A percentile compares a stretch with the other conserved stretches of the same genome.
phyloP scores from a whole-genome alignment of 345 rosid species.

The Corymbia maculata region DNA sequence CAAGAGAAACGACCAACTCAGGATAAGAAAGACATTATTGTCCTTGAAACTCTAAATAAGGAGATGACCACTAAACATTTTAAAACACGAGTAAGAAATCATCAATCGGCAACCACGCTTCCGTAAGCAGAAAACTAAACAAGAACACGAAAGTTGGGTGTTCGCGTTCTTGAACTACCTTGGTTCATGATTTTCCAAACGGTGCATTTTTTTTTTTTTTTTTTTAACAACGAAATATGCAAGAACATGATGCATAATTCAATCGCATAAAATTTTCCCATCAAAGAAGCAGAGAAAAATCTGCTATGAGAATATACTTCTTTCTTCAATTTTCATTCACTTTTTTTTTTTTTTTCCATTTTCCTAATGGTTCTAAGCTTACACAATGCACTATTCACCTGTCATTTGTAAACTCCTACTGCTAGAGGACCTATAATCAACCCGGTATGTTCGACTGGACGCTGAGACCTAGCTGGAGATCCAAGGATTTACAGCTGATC shows the following conservation, averaged over 20 bases:
- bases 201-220: not conserved
- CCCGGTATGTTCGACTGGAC: constrained; percentile 16
- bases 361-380: not conserved
- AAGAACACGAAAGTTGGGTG: not conserved
- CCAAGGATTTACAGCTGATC: constrained; percentile 38
- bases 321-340: not conserved
- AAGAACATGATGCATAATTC: not conserved
- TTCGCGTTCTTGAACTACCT: not conserved
- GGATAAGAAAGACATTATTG: not conserved
- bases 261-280: not conserved
- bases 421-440: constrained; percentile 9
- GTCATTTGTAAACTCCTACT: not conserved
- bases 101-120: not conserved
- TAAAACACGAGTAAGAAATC: not conserved
- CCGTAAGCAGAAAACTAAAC: not conserved
- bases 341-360: not conserved
- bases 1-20: not conserved
- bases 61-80: not conserved
- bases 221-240: not conserved
- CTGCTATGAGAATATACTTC: not conserved
- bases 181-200: not conserved
- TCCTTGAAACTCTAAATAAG: not conserved
- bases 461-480: constrained; percentile 61
- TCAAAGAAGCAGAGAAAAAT: not conserved
- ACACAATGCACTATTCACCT: not conserved